Conservation (phyloP, 345 rosid species). For the Cardamine occulta region DNA sequence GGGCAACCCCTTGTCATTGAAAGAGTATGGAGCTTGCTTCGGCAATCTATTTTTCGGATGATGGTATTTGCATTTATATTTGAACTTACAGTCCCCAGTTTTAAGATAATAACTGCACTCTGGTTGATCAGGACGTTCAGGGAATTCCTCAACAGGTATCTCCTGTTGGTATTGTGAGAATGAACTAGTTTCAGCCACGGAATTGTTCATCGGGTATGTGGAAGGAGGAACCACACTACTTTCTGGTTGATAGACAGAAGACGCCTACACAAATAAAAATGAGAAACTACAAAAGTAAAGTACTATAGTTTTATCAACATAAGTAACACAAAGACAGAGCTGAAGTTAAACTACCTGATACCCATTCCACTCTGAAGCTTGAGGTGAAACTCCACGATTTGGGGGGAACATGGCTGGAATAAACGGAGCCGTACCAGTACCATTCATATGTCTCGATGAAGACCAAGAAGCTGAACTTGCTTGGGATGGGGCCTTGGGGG, state of each 20-base stretch:
- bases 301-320: slow-evolving; percentile 22
- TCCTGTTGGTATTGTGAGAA: slow-evolving; percentile 63
- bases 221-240: slow-evolving; percentile 58
- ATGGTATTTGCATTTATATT: slow-evolving; percentile 86
- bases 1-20: slow-evolving; percentile 94
- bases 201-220: slow-evolving; percentile 53
- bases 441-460: slow-evolving; percentile 66
- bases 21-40: slow-evolving; percentile 58
- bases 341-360: slow-evolving; percentile 68
- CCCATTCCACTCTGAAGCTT: slow-evolving; percentile 80
- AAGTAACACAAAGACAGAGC: slow-evolving; percentile 17
- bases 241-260: slow-evolving; percentile 65
- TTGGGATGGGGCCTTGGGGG: slow-evolving; percentile 60
- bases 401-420: slow-evolving; percentile 71
- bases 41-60: slow-evolving; percentile 73
- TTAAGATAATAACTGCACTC: slow-evolving; percentile 81
- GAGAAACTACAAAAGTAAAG: slow-evolving; percentile 8
- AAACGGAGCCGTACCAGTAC: slow-evolving; percentile 57
- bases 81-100: slow-evolving; percentile 96
- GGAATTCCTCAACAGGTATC: slow-evolving; percentile 69
- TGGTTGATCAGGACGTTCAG: slow-evolving; percentile 94
- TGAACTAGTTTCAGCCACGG: slow-evolving; percentile 50
- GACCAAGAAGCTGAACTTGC: slow-evolving; percentile 71
- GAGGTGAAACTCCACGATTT: slow-evolving; percentile 63
- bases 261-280: slow-evolving; percentile 58